Base-by-base conservation (phyloP, 1,284 basidiomycete genomes). In the Irpex rosettiformis region DNA sequence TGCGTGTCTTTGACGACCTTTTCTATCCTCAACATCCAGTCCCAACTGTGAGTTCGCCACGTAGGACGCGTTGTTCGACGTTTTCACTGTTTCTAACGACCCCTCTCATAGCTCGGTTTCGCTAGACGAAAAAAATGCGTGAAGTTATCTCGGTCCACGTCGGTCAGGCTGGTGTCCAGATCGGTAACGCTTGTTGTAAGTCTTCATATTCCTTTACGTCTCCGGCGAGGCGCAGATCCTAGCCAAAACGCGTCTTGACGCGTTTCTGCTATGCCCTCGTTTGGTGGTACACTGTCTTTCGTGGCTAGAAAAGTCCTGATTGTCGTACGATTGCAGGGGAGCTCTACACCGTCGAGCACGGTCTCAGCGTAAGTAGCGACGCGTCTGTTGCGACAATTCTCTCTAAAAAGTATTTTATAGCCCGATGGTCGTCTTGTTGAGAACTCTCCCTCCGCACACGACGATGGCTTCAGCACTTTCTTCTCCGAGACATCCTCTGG, bases 391-490 rank as follows among this genome's bases (percentile, higher is more conserved):
- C 49, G 61, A n/a, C 63, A 52, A 30, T 57, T 22, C 28, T 8
- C 51, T 61, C 58, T 61, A 61, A 60, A 64, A n/a, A 10, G 13
- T 29, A 25, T 54, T n/a, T 47, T 55, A 24, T 66, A 96, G 93
- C 93, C 94, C 65, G 95, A 98, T 73, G 95, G 95, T 74, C 93
- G 93, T 70, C 81, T 96, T 69, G 74, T 84, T 63, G 88, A 91
- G 67, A 84, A 84, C 65, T 88, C 91, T 45, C 83, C 86, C 37
- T 86, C 89, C n/a, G 66, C 67, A 64, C 85, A 83, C 70, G 92
- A 96, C 67, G 89, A 87, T 76, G 96, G 97, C 68, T 99, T 99
- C 84, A 94, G 91, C 72, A 99, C 96, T 66, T 96, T 96, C 81
- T 94, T 94, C 78, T 94, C 91, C 37, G 93, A 94, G 77, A 93